Percentiles rank a stretch among this genome's conserved stretches.
Evolutionary conservation across 2,329 filamentous ascomycete species (phyloP).

Genomic region (Pestalotiopsis sp.): DNA sequence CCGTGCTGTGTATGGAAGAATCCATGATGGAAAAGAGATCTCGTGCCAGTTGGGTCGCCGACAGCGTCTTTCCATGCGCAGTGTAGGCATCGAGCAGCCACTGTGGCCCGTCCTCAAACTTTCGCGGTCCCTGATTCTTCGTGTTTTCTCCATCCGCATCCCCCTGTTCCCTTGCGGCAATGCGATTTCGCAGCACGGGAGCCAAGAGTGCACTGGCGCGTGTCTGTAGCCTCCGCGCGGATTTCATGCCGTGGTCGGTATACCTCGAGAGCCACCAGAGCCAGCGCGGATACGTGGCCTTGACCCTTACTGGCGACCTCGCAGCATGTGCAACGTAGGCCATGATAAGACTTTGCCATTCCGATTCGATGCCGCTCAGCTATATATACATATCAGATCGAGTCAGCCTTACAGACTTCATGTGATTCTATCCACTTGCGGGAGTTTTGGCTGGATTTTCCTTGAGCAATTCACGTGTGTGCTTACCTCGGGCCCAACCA

Average conservation of each 20-base stretch:
- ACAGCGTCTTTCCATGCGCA: constrained; percentile 6
- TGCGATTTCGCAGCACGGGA: constrained; percentile 9
- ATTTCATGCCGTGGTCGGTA: constrained; percentile 5
- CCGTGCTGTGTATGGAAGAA: constrained; percentile 12
- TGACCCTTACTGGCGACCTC: constrained; percentile 11
- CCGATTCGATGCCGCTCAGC: constrained; percentile 11
- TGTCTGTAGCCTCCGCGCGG: constrained; percentile 4
- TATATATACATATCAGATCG: not conserved
- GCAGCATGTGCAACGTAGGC: constrained; percentile 5
- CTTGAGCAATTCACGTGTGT: not conserved
- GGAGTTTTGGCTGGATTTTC: not conserved
- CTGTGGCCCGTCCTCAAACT: constrained; percentile 14
- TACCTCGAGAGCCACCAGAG: constrained; percentile 13
- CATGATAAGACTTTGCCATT: constrained; percentile 12
- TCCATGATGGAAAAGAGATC: constrained; percentile 12
- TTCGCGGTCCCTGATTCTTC: constrained; percentile 2
- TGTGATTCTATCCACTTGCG: too few species aligned
- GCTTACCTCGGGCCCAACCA: constrained; percentile 12
- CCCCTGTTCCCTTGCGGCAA: constrained; percentile 2
- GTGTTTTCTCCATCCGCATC: not conserved
- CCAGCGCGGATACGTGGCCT: constrained; percentile 10
- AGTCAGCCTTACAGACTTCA: not conserved
- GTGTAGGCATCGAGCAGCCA: constrained; percentile 12
- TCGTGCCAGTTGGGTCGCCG: constrained; percentile 4
- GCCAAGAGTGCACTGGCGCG: constrained; percentile 3